These are phyloP conservation scores for Cornus kousa DNA, from an alignment of 148 eudicot species.

Conservation along the genomic window DNA sequence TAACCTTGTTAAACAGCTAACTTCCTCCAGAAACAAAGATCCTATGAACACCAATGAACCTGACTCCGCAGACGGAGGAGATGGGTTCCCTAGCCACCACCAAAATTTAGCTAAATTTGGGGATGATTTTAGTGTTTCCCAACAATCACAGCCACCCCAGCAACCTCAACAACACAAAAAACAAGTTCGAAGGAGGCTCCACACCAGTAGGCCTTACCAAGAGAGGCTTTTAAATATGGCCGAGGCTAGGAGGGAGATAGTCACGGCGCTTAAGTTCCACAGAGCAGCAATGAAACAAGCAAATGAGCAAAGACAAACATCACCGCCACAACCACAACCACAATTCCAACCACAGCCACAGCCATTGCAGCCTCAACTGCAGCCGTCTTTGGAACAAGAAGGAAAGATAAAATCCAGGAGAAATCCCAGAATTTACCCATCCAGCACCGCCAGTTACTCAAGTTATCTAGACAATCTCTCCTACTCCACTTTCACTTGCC, in stretches of 20 bases:
- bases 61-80: conserved; percentile 1
- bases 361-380: background rate
- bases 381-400: conserved; percentile 10
- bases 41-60: conserved; percentile 9
- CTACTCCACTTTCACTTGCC: conserved; percentile 6
- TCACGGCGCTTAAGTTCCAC: conserved; percentile 84
- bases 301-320: conserved; percentile 20
- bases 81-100: conserved; percentile 14
- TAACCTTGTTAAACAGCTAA: conserved; percentile 70
- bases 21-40: conserved; percentile 46
- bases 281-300: conserved; percentile 79
- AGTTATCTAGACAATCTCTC: conserved; percentile 12
- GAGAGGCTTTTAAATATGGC: conserved; percentile 93
- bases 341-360: conserved; percentile 8
- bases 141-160: conserved; percentile 21
- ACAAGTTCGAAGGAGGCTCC: conserved; percentile 81
- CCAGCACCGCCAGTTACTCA: conserved; percentile 12
- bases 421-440: conserved; percentile 28
- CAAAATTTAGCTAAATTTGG: conserved; percentile 20
- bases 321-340: background rate
- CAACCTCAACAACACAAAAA: conserved; percentile 43
- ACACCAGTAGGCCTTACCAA: conserved; percentile 88
- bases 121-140: conserved; percentile 18
- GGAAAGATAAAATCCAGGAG: conserved; percentile 32
- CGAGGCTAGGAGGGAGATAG: conserved; percentile 85